Percentiles rank a stretch among this genome's conserved stretches.
Evolutionary conservation across 352 stramenopile species (phyloP).

Genomic region (Phytophthora foliorum): DNA sequence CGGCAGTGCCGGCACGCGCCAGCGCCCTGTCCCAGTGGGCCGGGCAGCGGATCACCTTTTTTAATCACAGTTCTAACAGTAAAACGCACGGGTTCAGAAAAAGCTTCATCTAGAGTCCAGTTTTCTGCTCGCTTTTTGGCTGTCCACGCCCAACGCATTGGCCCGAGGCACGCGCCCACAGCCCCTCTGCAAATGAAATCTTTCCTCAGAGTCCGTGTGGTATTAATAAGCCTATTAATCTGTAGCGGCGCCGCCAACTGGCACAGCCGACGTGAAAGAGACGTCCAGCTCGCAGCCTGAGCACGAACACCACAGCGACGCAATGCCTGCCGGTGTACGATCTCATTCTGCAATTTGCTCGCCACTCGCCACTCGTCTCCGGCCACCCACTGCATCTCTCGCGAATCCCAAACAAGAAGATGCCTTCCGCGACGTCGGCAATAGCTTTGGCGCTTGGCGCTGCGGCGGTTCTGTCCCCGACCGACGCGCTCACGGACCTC

Average conservation of each 20-base stretch:
- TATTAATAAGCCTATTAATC: constrained; percentile 12
- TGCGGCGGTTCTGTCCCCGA: background rate
- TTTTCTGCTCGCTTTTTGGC: constrained; percentile 15
- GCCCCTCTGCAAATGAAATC: constrained; percentile 11
- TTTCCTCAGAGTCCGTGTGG: constrained; percentile 41
- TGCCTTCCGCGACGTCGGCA: constrained; percentile 32
- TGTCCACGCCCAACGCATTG: constrained; percentile 27
- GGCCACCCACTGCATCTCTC: constrained; percentile 4
- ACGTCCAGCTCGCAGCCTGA: constrained; percentile 28
- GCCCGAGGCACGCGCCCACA: constrained; percentile 28
- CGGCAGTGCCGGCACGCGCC: constrained; percentile 26
- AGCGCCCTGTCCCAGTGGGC: constrained; percentile 15
- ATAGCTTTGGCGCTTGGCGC: constrained; percentile 12
- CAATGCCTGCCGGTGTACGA: background rate
- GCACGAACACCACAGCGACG: constrained; percentile 10
- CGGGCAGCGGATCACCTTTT: constrained; percentile 1
- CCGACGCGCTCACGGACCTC: constrained; percentile 28
- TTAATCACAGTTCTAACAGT: constrained; percentile 28
- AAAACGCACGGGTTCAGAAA: constrained; percentile 25
- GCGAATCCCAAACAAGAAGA: constrained; percentile 1
- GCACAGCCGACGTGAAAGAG: constrained; percentile 13
- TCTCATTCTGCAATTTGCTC: constrained; percentile 35
- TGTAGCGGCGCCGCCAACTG: background rate
- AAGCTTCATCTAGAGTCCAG: constrained; percentile 17
- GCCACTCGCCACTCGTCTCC: constrained; percentile 6